These are phyloP conservation scores for Sporothrix dimorphospora DNA, from an alignment of 2,329 filamentous ascomycete genomes.

Conservation along the genomic window DNA sequence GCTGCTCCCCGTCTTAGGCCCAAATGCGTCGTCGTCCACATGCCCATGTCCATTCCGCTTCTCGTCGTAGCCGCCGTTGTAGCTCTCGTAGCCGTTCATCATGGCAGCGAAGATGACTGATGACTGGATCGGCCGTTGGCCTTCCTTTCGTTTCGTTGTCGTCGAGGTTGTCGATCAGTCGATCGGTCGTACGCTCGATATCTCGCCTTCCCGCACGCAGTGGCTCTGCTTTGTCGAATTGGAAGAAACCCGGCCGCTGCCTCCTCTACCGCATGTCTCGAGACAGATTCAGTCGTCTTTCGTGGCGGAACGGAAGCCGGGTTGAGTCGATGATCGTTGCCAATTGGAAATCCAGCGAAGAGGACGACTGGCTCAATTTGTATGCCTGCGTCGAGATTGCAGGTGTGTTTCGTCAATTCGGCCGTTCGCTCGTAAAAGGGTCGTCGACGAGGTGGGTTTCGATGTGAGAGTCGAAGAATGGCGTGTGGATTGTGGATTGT, in stretches of 20 bases:
- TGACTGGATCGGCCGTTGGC: background rate
- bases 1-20: constrained; percentile 61
- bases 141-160: background rate
- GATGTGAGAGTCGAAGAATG: background rate
- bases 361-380: background rate
- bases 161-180: background rate
- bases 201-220: background rate
- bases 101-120: constrained; percentile 22
- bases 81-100: constrained; percentile 87
- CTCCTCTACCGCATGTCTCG: constrained; percentile 14
- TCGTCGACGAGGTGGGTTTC: background rate
- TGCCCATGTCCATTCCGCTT: constrained; percentile 7
- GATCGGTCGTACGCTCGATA: background rate
- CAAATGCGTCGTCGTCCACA: constrained; percentile 80
- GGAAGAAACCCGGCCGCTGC: background rate
- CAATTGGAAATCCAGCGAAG: background rate
- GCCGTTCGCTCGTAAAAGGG: background rate
- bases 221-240: background rate
- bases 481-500: background rate
- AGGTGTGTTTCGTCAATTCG: background rate
- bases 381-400: background rate
- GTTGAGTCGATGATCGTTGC: background rate
- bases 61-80: constrained; percentile 73
- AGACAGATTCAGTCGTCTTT: background rate
- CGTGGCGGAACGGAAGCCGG: background rate